Base-by-base conservation (phyloP, 768 basidiomycete species). In the Rhizopogon rudus region DNA sequence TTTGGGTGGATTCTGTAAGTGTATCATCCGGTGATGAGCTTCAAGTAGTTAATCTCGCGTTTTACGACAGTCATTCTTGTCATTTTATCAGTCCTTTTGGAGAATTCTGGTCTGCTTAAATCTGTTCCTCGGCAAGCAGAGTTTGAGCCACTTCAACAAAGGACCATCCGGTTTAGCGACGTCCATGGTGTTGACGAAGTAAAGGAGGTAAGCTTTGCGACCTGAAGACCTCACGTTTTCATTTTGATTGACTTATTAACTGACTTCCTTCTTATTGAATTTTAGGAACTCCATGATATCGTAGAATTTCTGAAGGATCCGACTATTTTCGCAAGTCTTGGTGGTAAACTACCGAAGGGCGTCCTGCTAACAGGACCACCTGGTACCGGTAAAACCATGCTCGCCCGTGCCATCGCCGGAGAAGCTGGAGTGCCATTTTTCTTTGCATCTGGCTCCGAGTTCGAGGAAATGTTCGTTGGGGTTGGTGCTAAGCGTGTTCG, bases 381-480 rank as follows among this genome's bases (percentile, higher is more conserved):
- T 31, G 93, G 96, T 59, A 98, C 97, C 14, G 97, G 97, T 67
- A 70, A 70, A 59, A 70, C 69, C 3, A 82, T 98, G 81, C 78
- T 99, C n/a, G 97, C 97, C 5, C 79, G 96, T 57, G 97, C 97
- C 8, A 88, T 98, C 6, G 97, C 97, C 3, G 97, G 97, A 45
- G 97, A 99, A 75, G 97, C 97, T 14, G 95, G 89, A 14, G 97
- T 99, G 41, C 93, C 94, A 0, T 99, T 99, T 78, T 86, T 98
- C 70, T 97, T 95, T 65, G 93, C 96, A 37, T 93, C 91, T 35
- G 97, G 96, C 10, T 92, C 92, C 50, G 94, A 97, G 65, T 98
- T 98, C 60, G 96, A 98, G 67, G 96, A 98, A 71, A 95, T 98
- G 86, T 96, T 94, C 67, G 94, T 96, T 45, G 93, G 93, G 53